These are phyloP conservation scores for Cladophialophora exuberans DNA, from an alignment of 2,329 filamentous ascomycete species.

Conservation along the genomic window DNA sequence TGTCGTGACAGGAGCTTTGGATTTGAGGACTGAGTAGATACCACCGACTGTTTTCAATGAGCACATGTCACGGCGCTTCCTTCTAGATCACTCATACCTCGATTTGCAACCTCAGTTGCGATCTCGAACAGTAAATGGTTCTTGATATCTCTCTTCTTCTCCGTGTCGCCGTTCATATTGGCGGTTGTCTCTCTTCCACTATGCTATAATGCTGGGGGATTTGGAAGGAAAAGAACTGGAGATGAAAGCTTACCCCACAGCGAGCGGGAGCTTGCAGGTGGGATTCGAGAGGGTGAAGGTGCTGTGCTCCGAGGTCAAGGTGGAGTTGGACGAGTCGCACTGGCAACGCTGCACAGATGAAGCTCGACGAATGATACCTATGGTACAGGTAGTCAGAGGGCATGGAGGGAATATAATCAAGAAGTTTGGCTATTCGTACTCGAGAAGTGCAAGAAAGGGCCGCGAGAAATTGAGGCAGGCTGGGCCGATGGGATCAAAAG, in stretches of 20 bases:
- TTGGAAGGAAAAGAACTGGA: conserved; percentile 3
- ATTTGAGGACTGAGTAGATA: conserved; percentile 99
- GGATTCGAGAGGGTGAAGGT: conserved; percentile 7
- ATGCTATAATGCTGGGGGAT: background rate
- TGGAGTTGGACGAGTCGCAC: background rate
- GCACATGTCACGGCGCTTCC: conserved; percentile 26
- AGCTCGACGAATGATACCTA: background rate
- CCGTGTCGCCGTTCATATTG: conserved; percentile 33
- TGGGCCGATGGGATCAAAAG: conserved; percentile 26
- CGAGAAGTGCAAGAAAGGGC: conserved; percentile 5
- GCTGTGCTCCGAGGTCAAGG: conserved; percentile 1
- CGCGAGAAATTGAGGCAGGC: conserved; percentile 26
- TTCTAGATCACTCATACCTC: conserved; percentile 61
- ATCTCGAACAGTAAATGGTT: conserved; percentile 97
- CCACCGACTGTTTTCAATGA: conserved; percentile 71
- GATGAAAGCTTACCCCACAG: conserved; percentile 27
- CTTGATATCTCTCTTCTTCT: conserved; percentile 73
- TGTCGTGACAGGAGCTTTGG: conserved; percentile 95
- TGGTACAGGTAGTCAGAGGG: background rate
- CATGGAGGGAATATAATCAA: conserved; percentile 11
- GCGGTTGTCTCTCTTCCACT: conserved; percentile 2
- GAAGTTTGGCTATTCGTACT: conserved; percentile 2
- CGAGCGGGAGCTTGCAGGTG: conserved; percentile 19
- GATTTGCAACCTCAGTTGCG: conserved; percentile 94
- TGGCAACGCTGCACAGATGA: conserved; percentile 1